Conservation (phyloP, 2,329 filamentous ascomycete genomes). For the Neoarthrinium moseri region DNA sequence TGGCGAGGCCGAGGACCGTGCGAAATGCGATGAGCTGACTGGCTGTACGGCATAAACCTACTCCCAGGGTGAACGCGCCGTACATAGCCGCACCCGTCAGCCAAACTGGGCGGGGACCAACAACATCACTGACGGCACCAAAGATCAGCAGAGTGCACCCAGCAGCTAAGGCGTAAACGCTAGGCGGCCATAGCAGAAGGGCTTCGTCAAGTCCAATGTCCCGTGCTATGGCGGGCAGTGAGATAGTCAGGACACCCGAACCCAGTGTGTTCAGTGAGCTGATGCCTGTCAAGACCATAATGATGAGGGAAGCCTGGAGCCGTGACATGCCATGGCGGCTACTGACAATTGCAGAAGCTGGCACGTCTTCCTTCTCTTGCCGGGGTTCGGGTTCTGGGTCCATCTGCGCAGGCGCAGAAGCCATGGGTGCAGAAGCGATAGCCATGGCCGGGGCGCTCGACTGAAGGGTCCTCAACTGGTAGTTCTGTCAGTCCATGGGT, state of each 20-base stretch:
- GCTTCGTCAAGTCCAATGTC: constrained; percentile 14
- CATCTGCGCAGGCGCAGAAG: no score
- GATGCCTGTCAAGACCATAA: constrained; percentile 31
- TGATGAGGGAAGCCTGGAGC: no score
- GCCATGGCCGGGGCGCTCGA: no score
- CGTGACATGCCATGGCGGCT: no score
- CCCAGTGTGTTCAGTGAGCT: constrained; percentile 35
- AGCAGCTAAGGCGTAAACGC: constrained; percentile 20
- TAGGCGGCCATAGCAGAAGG: constrained; percentile 16
- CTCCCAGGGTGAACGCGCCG: constrained; percentile 30
- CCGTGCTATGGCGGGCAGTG: constrained; percentile 20
- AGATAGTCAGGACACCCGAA: constrained; percentile 6
- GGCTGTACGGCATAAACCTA: constrained; percentile 31
- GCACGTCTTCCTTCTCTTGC: no score
- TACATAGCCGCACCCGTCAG: constrained; percentile 31
- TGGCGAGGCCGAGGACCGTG: constrained; percentile 31
- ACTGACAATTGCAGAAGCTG: no score
- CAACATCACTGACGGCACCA: constrained; percentile 34
- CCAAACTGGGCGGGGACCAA: constrained; percentile 33
- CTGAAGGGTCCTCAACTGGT: no score
- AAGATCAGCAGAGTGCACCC: constrained; percentile 31
- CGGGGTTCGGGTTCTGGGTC: no score
- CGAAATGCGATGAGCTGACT: constrained; percentile 36
- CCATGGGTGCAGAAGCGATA: no score
- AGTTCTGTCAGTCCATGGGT: no score